phyloP scores from a whole-genome alignment of 306 rosid genomes.

The Acmispon strigosus region DNA sequence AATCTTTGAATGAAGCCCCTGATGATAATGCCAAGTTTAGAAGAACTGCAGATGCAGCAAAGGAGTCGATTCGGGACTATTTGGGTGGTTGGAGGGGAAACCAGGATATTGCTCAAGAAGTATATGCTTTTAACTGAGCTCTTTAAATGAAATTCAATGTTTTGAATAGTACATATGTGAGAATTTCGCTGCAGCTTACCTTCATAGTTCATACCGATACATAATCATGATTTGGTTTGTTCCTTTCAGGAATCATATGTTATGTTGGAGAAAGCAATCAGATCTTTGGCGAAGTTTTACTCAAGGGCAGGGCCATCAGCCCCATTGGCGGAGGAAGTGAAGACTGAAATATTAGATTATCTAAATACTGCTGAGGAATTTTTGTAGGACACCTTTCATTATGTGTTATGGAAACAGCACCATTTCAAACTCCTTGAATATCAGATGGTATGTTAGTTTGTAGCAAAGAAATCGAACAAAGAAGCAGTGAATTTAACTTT shows the following conservation, averaged over 20 bases:
- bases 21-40: conserved; percentile 63
- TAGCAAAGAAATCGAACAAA: background rate
- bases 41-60: conserved; percentile 91
- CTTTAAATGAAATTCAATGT: background rate
- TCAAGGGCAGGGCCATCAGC: conserved; percentile 92
- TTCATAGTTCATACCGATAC: background rate
- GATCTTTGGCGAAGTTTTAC: conserved; percentile 78
- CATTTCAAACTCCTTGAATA: background rate
- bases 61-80: conserved; percentile 80
- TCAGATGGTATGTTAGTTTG: background rate
- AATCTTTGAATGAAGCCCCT: conserved; percentile 62
- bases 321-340: conserved; percentile 53
- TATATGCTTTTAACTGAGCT: conserved; percentile 26
- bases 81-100: conserved; percentile 82
- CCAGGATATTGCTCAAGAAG: conserved; percentile 55
- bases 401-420: background rate
- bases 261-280: conserved; percentile 68
- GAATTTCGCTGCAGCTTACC: background rate
- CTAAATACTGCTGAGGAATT: conserved; percentile 57
- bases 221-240: conserved; percentile 18
- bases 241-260: conserved; percentile 70
- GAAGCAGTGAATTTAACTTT: too few relatives aligned
- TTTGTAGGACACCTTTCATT: conserved; percentile 31
- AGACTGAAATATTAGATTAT: conserved; percentile 65
- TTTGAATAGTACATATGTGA: background rate